Conservation (phyloP, 352 stramenopile species). For the Thalassiosira livingstoniorum region DNA sequence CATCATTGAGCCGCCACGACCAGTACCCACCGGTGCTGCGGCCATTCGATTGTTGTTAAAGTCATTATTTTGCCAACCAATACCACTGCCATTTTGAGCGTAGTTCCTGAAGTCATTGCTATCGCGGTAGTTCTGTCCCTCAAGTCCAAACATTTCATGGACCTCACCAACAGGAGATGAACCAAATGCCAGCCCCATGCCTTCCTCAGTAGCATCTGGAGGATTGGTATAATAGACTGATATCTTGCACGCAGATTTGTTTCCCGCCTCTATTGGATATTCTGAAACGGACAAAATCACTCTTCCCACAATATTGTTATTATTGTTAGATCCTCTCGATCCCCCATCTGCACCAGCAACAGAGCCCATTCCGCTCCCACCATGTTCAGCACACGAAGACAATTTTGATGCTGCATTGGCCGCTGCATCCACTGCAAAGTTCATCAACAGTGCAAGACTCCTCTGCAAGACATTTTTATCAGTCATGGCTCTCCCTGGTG, state of each 20-base stretch:
- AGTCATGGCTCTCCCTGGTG: conserved; percentile 40
- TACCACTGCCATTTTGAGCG: not conserved
- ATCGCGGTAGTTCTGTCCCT: too few species aligned
- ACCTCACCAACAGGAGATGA: not conserved
- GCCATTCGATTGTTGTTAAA: not conserved
- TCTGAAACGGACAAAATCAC: conserved; percentile 59
- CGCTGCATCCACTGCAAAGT: conserved; percentile 62
- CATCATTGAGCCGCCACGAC: conserved; percentile 47
- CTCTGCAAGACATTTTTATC: conserved; percentile 50
- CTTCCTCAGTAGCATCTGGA: conserved; percentile 22
- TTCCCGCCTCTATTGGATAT: conserved; percentile 6
- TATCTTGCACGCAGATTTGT: conserved; percentile 42
- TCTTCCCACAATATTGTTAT: conserved; percentile 5
- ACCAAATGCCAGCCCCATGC: conserved; percentile 1
- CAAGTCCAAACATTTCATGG: too few species aligned
- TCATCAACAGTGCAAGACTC: conserved; percentile 51
- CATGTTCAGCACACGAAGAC: not conserved
- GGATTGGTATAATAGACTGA: conserved; percentile 62
- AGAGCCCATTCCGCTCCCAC: not conserved
- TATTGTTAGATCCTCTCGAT: not conserved
- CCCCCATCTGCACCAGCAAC: not conserved
- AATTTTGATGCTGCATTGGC: conserved; percentile 47
- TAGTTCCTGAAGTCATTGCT: not conserved
- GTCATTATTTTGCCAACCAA: not conserved
- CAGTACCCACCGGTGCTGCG: not conserved